These are phyloP conservation scores for Boletus vermiculosoides DNA, from an alignment of 768 basidiomycete species.

Conservation along the genomic window DNA sequence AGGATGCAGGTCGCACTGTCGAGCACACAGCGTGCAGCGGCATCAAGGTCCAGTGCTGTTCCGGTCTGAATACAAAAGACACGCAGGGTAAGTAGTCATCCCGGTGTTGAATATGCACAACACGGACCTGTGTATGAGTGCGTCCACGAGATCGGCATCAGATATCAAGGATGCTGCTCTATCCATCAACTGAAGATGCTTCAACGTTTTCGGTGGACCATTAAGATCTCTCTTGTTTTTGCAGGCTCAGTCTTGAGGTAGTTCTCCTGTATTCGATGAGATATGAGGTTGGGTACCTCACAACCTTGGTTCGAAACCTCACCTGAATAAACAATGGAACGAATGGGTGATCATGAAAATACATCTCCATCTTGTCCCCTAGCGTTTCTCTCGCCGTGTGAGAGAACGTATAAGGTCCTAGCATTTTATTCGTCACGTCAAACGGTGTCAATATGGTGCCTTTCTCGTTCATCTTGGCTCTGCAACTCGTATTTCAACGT, in stretches of 20 bases:
- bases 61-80: conserved; percentile 51
- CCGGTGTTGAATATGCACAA: not conserved
- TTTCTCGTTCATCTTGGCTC: conserved; percentile 89
- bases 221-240: conserved; percentile 49
- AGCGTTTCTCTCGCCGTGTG: conserved; percentile 77
- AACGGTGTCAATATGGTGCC: conserved; percentile 89
- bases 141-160: conserved; percentile 91
- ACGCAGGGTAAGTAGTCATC: not conserved
- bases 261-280: conserved; percentile 68
- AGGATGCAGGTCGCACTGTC: conserved; percentile 83
- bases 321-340: conserved; percentile 96
- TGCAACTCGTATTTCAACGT: conserved; percentile 32
- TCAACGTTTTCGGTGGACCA: conserved; percentile 65
- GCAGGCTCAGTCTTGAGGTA: conserved; percentile 85
- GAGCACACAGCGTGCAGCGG: conserved; percentile 92
- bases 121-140: conserved; percentile 84
- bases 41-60: conserved; percentile 96
- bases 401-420: conserved; percentile 91
- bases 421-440: conserved; percentile 83
- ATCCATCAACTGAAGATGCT: conserved; percentile 78
- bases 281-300: not conserved
- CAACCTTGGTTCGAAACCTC: conserved; percentile 1
- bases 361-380: conserved; percentile 90
- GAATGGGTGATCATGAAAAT: conserved; percentile 95
- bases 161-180: conserved; percentile 90